Conservation (phyloP, 495 filamentous ascomycete species). For the Tuber microsphaerosporum region DNA sequence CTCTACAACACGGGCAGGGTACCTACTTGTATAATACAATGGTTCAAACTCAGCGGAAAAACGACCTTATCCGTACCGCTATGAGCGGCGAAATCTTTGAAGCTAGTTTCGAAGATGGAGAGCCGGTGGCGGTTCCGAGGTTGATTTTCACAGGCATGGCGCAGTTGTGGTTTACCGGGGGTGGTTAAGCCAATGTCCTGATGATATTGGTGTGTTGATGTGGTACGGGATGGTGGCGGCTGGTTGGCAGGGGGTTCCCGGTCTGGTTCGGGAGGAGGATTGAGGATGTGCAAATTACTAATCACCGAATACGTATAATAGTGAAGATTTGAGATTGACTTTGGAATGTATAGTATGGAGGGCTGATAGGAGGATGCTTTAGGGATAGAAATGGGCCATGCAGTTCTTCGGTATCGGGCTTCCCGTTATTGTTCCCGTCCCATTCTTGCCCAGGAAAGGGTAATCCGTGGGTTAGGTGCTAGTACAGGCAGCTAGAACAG, state of each 20-base stretch:
- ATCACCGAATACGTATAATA: background rate
- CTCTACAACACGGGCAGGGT: background rate
- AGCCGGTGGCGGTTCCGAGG: background rate
- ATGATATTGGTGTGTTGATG: background rate
- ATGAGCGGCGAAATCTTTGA: background rate
- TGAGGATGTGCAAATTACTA: background rate
- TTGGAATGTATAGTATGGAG: background rate
- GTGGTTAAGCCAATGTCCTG: background rate
- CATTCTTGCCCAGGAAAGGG: no score
- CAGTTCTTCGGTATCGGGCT: no score
- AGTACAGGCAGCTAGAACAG: no score
- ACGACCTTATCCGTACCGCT: background rate
- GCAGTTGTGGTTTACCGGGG: background rate
- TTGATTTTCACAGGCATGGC: background rate
- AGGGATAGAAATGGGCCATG: no score
- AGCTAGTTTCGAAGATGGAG: background rate
- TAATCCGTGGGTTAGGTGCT: no score
- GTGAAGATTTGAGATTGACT: background rate
- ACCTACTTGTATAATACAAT: background rate
- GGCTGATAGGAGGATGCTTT: background rate
- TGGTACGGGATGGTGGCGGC: background rate
- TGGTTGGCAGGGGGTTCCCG: background rate
- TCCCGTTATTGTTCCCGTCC: no score
- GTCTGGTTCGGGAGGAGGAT: background rate
- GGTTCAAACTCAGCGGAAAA: background rate